Evolutionary conservation across 1,284 basidiomycete species (phyloP).

Genomic region (Tilletia horrida): DNA sequence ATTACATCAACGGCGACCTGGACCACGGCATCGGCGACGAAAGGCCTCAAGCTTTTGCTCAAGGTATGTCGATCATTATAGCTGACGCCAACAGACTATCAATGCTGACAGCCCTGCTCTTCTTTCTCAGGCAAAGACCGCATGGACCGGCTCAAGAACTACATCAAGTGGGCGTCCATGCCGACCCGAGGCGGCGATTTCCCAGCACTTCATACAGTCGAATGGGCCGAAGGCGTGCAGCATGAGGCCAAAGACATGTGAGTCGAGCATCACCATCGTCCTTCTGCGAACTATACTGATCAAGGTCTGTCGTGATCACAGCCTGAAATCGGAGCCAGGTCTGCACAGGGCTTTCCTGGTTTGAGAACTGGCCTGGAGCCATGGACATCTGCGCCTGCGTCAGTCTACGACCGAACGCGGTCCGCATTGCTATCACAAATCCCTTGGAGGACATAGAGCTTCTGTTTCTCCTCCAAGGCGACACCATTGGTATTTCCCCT

Average conservation of each 20-base stretch:
- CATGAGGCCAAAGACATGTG: conserved; percentile 32
- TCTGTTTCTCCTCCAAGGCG: too few relatives aligned
- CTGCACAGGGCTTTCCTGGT: background rate
- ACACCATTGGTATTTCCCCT: too few relatives aligned
- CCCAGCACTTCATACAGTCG: conserved; percentile 23
- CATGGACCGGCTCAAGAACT: conserved; percentile 27
- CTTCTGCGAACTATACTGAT: background rate
- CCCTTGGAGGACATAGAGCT: too few relatives aligned
- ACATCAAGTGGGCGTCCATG: conserved; percentile 25
- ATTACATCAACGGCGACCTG: conserved; percentile 26
- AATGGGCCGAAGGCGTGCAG: conserved; percentile 25
- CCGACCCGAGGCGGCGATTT: background rate
- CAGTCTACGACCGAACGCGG: too few relatives aligned
- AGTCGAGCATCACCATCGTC: conserved; percentile 14
- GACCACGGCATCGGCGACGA: conserved; percentile 33
- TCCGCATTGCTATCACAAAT: too few relatives aligned
- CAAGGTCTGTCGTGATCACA: background rate
- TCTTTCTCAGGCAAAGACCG: conserved; percentile 24
- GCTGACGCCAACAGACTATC: background rate
- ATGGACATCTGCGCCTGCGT: too few relatives aligned
- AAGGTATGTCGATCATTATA: conserved; percentile 23
- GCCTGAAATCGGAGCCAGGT: background rate
- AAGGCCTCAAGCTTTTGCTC: conserved; percentile 27
- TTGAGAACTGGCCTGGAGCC: background rate
- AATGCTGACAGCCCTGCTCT: conserved; percentile 9